These are phyloP conservation scores for Fusarium liriodendri DNA, from an alignment of 2,329 filamentous ascomycete genomes.

Conservation along the genomic window DNA sequence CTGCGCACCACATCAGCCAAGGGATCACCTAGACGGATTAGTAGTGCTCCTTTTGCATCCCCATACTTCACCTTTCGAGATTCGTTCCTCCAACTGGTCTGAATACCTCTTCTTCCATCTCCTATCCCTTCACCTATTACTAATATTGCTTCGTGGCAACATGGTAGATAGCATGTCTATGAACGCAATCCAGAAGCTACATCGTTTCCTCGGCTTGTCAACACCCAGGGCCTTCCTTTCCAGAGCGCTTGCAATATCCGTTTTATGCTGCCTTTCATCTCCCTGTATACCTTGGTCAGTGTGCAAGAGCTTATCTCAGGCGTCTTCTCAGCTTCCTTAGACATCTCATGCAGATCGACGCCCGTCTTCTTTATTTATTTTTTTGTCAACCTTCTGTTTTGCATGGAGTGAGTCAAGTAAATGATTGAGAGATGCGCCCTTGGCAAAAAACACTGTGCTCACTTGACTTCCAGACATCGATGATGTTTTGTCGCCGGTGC, in stretches of 20 bases:
- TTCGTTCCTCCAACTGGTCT: too few species aligned
- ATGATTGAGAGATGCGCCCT: neutral
- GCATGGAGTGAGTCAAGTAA: conserved; percentile 1
- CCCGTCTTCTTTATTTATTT: neutral
- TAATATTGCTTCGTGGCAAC: too few species aligned
- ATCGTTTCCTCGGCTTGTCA: neutral
- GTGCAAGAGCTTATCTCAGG: neutral
- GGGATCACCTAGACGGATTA: too few species aligned
- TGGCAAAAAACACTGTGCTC: conserved; percentile 22
- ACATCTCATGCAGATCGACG: neutral
- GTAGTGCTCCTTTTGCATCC: too few species aligned
- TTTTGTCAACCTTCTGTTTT: neutral
- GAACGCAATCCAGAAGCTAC: neutral
- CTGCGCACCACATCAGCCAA: too few species aligned
- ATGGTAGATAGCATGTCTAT: too few species aligned
- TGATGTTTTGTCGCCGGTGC: neutral
- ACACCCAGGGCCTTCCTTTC: neutral
- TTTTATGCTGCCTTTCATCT: neutral
- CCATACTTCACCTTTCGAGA: too few species aligned
- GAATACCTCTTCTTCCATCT: too few species aligned
- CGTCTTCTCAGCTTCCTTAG: neutral
- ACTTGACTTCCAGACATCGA: conserved; percentile 25
- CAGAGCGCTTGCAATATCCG: neutral
- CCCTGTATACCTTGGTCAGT: neutral
- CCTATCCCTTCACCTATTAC: too few species aligned